Evolutionary conservation across 768 basidiomycete species (phyloP), one percentile per base, ranked within the genome.

Genomic region (Psilocybe tampanensis): DNA sequence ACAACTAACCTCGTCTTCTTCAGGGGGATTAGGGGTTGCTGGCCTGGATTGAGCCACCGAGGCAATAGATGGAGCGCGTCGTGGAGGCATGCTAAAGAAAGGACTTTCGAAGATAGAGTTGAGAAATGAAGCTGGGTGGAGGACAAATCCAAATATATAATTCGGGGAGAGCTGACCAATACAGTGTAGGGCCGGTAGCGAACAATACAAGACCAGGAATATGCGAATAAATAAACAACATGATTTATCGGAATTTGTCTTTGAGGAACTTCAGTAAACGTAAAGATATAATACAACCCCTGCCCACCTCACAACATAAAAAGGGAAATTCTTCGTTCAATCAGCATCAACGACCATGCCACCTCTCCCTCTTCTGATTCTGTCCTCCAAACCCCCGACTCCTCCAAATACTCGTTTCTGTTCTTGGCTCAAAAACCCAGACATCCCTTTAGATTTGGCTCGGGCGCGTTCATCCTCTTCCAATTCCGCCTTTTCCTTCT

Each of bases 381-480:
- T 77, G 36, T 94, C 92, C 69, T 92, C 92, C 24, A 94, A 72
- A 15, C 88, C 90, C 39, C 90, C 89, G 8, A 75, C 70, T 22
- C 89, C 91, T 44, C 91, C 87, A 71, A 92, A 92, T 8, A 94
- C 89, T 62, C 82, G 86, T 78, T 90, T 93, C 77, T 89, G 86
- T 68, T 95, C 94, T 19, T 87, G 79, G 53, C 84, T 88, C 65
- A 96, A 75, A 77, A 95, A 97, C 1, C 78, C 79, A 44, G 89
- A 91, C 79, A 89, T 87, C 2, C 90, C 92, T 66, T 86, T 89
- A 2, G 86, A 86, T 70, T 86, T 89, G 19, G 76, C 77, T 41
- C 93, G 77, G 44, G 82, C 80, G 24, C 75, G 76, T 60, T 88
- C 89, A 58, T 94, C 92, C 21, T 78, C 84, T 63, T 86, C 93